These are phyloP conservation scores for Microglena sp. DNA, from an alignment of 139 green algal genomes.

Conservation along the genomic window DNA sequence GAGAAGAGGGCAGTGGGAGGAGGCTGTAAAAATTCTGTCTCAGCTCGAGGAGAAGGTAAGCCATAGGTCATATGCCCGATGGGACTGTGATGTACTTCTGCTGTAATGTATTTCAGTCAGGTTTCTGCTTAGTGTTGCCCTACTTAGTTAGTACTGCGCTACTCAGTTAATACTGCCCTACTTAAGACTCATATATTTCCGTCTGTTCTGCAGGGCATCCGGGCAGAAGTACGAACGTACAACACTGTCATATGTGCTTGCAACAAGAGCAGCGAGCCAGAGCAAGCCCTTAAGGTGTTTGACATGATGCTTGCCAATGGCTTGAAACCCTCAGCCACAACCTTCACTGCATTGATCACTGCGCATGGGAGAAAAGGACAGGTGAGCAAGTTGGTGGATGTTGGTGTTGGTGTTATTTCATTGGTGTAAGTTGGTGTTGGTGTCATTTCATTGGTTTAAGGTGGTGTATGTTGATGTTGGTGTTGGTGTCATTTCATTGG, in stretches of 20 bases:
- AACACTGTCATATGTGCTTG: constrained; percentile 78
- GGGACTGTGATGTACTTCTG: no score
- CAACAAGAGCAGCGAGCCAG: constrained; percentile 49
- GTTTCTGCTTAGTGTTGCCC: no score
- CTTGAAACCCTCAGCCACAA: constrained; percentile 64
- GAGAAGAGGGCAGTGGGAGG: constrained; percentile 43
- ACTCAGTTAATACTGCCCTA: no score
- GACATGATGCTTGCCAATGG: constrained; percentile 65
- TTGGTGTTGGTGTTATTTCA: no score
- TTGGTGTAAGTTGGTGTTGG: no score
- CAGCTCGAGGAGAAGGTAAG: constrained; percentile 52
- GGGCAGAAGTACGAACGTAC: constrained; percentile 76
- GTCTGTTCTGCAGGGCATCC: constrained; percentile 67
- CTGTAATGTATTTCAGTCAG: no score
- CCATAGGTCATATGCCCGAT: neutral
- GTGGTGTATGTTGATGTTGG: no score
- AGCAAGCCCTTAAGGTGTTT: constrained; percentile 62
- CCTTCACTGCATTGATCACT: constrained; percentile 77
- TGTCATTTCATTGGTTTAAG: neutral
- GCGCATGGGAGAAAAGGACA: constrained; percentile 66
- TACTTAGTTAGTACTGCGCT: no score
- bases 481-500: no score
- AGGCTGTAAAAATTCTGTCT: constrained; percentile 49
- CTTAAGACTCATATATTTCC: no score
- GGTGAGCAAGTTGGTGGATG: constrained; percentile 33